phyloP scores from a whole-genome alignment of 2,329 filamentous ascomycete species.

The Botrytis fabae region DNA sequence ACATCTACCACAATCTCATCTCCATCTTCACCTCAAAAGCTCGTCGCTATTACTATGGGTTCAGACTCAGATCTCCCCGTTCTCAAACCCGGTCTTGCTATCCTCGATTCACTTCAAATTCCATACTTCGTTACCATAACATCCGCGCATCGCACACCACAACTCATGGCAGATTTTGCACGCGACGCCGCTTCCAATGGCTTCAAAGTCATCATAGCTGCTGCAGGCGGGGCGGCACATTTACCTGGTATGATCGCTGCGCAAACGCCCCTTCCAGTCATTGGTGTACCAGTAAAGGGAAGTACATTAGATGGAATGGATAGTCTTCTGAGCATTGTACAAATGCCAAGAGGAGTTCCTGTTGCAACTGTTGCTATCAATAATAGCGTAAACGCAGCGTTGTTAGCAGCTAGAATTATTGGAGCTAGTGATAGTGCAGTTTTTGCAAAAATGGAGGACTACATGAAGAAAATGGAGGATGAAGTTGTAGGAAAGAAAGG shows the following conservation, averaged over 20 bases:
- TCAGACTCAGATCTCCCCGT: slow-evolving; percentile 71
- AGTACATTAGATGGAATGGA: slow-evolving; percentile 62
- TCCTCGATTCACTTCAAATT: slow-evolving; percentile 59
- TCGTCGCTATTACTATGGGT: slow-evolving; percentile 81
- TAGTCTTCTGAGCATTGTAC: slow-evolving; percentile 69
- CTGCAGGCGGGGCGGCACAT: slow-evolving; percentile 69
- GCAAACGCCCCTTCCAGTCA: slow-evolving; percentile 58
- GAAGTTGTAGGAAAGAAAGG: slow-evolving; percentile 64
- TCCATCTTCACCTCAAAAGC: slow-evolving; percentile 43
- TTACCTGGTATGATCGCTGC: slow-evolving; percentile 25
- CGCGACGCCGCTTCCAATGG: slow-evolving; percentile 33
- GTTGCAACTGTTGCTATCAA: slow-evolving; percentile 78
- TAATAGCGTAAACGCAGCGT: slow-evolving; percentile 74
- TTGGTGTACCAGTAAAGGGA: slow-evolving; percentile 75
- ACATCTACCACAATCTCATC: slow-evolving; percentile 42
- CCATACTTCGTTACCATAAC: slow-evolving; percentile 74
- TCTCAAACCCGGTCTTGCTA: slow-evolving; percentile 63
- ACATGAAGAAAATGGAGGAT: slow-evolving; percentile 63
- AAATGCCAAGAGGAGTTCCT: slow-evolving; percentile 74
- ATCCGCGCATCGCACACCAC: slow-evolving; percentile 74
- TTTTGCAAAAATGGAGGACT: slow-evolving; percentile 58
- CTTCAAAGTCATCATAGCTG: slow-evolving; percentile 47
- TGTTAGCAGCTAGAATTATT: slow-evolving; percentile 69
- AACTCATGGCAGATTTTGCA: slow-evolving; percentile 68
- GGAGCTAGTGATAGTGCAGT: slow-evolving; percentile 58